These are phyloP conservation scores for Penicillium griseofulvum DNA, from an alignment of 2,329 filamentous ascomycete genomes.

Conservation along the genomic window DNA sequence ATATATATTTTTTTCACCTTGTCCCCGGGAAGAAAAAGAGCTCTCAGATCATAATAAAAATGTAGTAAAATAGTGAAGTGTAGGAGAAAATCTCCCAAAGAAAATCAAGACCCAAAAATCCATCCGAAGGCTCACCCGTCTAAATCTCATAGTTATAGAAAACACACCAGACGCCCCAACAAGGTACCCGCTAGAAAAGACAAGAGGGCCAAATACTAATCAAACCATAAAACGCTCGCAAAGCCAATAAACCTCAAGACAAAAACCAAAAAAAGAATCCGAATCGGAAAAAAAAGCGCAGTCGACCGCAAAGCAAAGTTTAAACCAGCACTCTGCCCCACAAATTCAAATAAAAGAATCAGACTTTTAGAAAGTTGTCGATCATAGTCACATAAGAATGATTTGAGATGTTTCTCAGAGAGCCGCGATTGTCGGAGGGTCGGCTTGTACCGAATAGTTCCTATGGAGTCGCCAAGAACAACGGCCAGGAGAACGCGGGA, in stretches of 20 bases:
- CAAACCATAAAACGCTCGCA: not conserved
- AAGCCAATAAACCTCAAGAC: not conserved
- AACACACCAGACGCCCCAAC: conserved; percentile 3
- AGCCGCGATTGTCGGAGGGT: conserved; percentile 6
- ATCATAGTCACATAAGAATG: conserved; percentile 18
- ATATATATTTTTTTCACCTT: not conserved
- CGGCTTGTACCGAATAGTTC: conserved; percentile 17
- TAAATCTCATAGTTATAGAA: not conserved
- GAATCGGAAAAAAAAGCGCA: not conserved
- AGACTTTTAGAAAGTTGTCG: conserved; percentile 5
- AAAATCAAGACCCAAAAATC: not conserved
- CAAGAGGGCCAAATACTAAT: not conserved
- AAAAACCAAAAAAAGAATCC: not conserved
- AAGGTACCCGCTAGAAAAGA: conserved; percentile 10
- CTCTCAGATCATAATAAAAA: not conserved
- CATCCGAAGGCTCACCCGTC: not conserved
- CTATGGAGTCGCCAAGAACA: conserved; percentile 7
- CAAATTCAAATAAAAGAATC: not conserved
- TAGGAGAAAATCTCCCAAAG: not conserved
- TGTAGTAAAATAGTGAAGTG: not conserved
- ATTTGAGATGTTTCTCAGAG: conserved; percentile 5
- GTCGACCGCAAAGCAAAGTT: conserved; percentile 1
- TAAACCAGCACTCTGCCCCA: conserved; percentile 1
- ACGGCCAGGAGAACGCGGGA: not conserved
- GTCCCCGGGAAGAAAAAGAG: not conserved